Conservation (phyloP, 345 rosid species). For the Hibiscus tridactylites region DNA sequence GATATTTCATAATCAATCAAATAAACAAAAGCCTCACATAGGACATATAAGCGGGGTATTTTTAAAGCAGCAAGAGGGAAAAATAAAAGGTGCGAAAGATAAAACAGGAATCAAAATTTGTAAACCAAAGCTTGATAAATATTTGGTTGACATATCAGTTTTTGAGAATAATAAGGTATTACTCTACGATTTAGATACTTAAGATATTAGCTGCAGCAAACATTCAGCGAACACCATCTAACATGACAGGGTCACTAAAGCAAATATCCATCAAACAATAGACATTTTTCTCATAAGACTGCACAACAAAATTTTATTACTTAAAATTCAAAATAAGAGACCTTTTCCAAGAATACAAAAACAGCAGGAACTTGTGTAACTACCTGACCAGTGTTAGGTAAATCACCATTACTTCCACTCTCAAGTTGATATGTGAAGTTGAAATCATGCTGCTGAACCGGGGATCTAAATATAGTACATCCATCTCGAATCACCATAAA, state of each 20-base stretch:
- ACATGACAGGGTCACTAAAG: background rate
- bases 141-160: slow-evolving; percentile 1
- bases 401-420: slow-evolving; percentile 70
- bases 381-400: slow-evolving; percentile 95
- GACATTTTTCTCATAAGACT: background rate
- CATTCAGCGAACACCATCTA: background rate
- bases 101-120: background rate
- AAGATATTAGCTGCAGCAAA: background rate
- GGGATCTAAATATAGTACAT: slow-evolving; percentile 79
- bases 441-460: slow-evolving; percentile 93
- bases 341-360: background rate
- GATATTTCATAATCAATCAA: slow-evolving; percentile 3
- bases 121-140: background rate
- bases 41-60: background rate
- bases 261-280: background rate
- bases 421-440: slow-evolving; percentile 94
- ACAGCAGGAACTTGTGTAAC: slow-evolving; percentile 6
- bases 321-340: background rate
- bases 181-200: background rate
- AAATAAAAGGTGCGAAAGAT: background rate
- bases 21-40: background rate
- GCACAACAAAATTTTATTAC: background rate
- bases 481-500: slow-evolving; percentile 97
- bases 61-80: background rate
- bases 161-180: background rate